phyloP scores from a whole-genome alignment of 257 asterid genomes.

The Ophiorrhiza pumila region DNA sequence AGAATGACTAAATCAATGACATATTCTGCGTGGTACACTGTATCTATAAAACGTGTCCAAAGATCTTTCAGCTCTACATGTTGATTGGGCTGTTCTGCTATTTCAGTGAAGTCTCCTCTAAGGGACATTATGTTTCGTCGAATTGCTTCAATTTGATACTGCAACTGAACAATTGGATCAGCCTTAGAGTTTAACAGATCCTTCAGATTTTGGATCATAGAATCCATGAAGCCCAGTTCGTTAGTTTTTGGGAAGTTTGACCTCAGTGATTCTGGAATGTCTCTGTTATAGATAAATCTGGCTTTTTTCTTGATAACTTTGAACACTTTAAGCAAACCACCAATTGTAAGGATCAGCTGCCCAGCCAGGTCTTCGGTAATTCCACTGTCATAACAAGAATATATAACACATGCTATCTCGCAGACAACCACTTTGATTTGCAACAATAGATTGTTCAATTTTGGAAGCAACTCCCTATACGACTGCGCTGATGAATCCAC shows the following conservation, averaged over 20 bases:
- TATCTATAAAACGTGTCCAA: background rate
- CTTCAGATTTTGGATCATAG: background rate
- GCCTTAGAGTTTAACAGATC: background rate
- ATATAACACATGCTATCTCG: background rate
- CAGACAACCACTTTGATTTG: background rate
- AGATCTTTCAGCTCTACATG: background rate
- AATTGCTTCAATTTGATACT: background rate
- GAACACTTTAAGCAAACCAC: background rate
- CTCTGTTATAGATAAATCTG: background rate
- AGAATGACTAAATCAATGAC: background rate
- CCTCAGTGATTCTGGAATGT: background rate
- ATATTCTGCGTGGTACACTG: background rate
- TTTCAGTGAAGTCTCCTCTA: background rate
- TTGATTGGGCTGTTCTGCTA: no score
- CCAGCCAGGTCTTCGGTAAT: no score
- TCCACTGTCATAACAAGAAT: background rate
- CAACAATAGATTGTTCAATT: background rate
- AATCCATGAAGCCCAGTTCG: no score
- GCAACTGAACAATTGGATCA: background rate
- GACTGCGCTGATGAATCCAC: no score
- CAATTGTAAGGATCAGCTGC: background rate
- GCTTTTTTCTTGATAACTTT: background rate
- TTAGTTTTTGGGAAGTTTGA: constrained; percentile 9
- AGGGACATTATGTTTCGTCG: background rate
- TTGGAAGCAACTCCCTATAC: no score